These are phyloP conservation scores for Neoscytalidium dimidiatum DNA, from an alignment of 2,329 filamentous ascomycete species.

Conservation along the genomic window DNA sequence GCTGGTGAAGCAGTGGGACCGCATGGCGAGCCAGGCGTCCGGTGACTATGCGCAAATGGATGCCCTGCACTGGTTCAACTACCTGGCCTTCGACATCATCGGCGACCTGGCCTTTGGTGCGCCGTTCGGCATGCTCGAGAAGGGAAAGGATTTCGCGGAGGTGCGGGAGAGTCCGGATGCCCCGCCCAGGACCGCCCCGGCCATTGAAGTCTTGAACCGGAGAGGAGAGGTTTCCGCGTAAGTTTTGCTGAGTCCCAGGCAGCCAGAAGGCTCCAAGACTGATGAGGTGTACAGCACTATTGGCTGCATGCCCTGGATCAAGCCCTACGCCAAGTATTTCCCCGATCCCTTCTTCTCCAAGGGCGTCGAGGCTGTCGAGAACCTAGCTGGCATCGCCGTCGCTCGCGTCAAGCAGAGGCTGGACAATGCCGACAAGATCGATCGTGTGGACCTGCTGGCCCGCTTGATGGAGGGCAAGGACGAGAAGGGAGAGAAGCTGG, in stretches of 20 bases:
- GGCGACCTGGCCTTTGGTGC: slow-evolving; percentile 71
- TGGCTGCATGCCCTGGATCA: slow-evolving; percentile 72
- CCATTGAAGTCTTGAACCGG: slow-evolving; percentile 86
- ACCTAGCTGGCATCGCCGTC: slow-evolving; percentile 84
- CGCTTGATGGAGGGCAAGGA: slow-evolving; percentile 85
- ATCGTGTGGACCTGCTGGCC: slow-evolving; percentile 77
- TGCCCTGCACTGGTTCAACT: slow-evolving; percentile 80
- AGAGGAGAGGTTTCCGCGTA: slow-evolving; percentile 79
- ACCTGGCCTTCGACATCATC: slow-evolving; percentile 62
- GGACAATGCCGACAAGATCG: slow-evolving; percentile 62
- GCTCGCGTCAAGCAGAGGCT: slow-evolving; percentile 76
- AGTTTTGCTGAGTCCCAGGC: slow-evolving; percentile 20
- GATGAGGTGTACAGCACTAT: slow-evolving; percentile 54
- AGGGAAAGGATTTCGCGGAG: slow-evolving; percentile 75
- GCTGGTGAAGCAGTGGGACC: slow-evolving; percentile 73
- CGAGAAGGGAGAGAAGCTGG: slow-evolving; percentile 73
- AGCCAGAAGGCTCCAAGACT: neutral
- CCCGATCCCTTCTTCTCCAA: slow-evolving; percentile 80
- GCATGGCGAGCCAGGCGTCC: slow-evolving; percentile 55
- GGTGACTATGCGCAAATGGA: slow-evolving; percentile 66
- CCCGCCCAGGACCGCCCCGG: slow-evolving; percentile 69
- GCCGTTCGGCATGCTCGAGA: slow-evolving; percentile 80
- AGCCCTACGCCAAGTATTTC: slow-evolving; percentile 77
- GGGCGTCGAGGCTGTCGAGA: slow-evolving; percentile 73
- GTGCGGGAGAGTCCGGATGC: slow-evolving; percentile 63